Conservation (phyloP, 345 rosid species). For the Theobroma cacao region DNA sequence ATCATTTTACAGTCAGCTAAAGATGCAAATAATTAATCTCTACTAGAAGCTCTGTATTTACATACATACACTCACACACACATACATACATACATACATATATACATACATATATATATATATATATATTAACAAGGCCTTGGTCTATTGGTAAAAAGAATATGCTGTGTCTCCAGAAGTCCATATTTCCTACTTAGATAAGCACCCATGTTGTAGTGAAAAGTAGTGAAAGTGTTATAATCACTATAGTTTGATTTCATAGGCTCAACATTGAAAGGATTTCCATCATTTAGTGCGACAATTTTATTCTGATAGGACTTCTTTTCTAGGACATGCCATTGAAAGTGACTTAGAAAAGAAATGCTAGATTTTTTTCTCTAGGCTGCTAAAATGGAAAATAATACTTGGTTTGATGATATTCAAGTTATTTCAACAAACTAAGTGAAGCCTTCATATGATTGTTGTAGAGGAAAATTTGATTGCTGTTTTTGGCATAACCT, state of each 20-base stretch:
- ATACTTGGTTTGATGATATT: background rate
- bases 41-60: background rate
- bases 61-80: background rate
- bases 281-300: background rate
- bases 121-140: background rate
- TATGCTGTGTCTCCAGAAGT: background rate
- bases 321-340: background rate
- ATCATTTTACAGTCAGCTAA: background rate
- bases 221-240: background rate
- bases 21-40: background rate
- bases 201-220: background rate
- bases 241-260: background rate
- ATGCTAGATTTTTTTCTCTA: background rate
- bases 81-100: no score
- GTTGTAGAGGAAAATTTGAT: background rate
- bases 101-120: background rate
- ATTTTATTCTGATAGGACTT: background rate
- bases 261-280: background rate
- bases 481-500: background rate
- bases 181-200: background rate
- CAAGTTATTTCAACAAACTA: background rate
- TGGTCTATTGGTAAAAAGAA: background rate
- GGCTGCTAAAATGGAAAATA: background rate
- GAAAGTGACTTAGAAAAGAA: background rate
- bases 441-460: background rate